These are phyloP conservation scores for Rhizophora apiculata DNA, from an alignment of 345 rosid species.

Conservation along the genomic window DNA sequence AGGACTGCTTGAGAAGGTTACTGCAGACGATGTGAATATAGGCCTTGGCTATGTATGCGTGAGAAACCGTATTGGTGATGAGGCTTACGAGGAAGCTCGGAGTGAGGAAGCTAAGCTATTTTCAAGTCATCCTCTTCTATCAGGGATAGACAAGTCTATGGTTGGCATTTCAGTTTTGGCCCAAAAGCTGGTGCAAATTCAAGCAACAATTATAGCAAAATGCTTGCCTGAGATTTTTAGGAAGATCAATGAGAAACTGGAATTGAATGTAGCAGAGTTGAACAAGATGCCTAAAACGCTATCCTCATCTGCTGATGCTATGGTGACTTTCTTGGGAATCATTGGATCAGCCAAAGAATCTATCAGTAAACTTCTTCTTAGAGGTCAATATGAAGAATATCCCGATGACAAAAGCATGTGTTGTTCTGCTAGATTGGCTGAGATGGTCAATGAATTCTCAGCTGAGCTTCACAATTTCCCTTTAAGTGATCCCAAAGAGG, in stretches of 20 bases:
- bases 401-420: conserved; percentile 33
- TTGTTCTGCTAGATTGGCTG: conserved; percentile 28
- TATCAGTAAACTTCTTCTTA: conserved; percentile 32
- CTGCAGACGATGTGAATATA: conserved; percentile 44
- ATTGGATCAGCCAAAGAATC: conserved; percentile 42
- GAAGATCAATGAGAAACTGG: conserved; percentile 35
- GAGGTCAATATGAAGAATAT: conserved; percentile 45
- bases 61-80: conserved; percentile 40
- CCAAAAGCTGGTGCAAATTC: conserved; percentile 32
- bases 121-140: conserved; percentile 18
- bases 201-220: conserved; percentile 26
- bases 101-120: conserved; percentile 27
- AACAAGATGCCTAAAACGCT: conserved; percentile 29
- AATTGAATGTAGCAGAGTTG: conserved; percentile 3
- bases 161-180: conserved; percentile 43
- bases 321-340: conserved; percentile 39
- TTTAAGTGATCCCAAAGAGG: neutral
- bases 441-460: conserved; percentile 22
- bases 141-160: conserved; percentile 32
- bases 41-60: conserved; percentile 53
- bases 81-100: conserved; percentile 37
- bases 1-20: conserved; percentile 45
- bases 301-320: conserved; percentile 32
- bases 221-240: conserved; percentile 34
- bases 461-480: conserved; percentile 5